Evolutionary conservation across 306 rosid species (phyloP).

Genomic region (Arachis stenosperma): DNA sequence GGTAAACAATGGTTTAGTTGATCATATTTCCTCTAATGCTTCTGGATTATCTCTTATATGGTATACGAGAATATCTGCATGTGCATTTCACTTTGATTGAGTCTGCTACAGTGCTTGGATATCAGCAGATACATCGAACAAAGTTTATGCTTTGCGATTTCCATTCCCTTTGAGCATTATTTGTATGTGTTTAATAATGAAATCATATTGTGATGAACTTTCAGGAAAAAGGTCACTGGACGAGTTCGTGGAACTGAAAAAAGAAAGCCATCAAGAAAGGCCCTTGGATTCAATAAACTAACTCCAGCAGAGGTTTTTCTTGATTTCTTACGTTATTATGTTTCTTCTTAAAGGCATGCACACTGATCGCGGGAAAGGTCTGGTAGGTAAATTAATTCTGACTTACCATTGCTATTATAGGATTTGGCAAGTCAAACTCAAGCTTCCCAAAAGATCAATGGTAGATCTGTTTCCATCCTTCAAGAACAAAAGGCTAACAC

Average conservation of each 20-base stretch:
- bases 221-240: conserved; percentile 79
- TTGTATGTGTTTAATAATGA: conserved; percentile 10
- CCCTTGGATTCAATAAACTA: conserved; percentile 64
- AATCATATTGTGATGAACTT: conserved; percentile 43
- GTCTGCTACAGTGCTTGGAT: conserved; percentile 6
- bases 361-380: conserved; percentile 5
- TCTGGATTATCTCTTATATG: conserved; percentile 11
- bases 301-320: conserved; percentile 75
- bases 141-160: conserved; percentile 9
- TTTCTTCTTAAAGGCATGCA: conserved; percentile 16
- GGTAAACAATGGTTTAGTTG: conserved; percentile 18
- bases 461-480: conserved; percentile 47
- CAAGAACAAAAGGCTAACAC: conserved; percentile 49
- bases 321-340: conserved; percentile 27
- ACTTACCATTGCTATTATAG: conserved; percentile 52
- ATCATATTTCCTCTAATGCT: conserved; percentile 8
- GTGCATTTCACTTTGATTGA: conserved; percentile 22
- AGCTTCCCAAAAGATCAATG: conserved; percentile 49
- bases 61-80: conserved; percentile 18
- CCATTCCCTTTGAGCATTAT: conserved; percentile 1
- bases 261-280: conserved; percentile 75
- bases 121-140: background rate
- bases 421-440: conserved; percentile 52
- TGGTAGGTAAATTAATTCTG: conserved; percentile 27
- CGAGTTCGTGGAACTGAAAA: conserved; percentile 71